Conservation (phyloP, 352 stramenopile species). For the Globisporangium rhizosaccharum region DNA sequence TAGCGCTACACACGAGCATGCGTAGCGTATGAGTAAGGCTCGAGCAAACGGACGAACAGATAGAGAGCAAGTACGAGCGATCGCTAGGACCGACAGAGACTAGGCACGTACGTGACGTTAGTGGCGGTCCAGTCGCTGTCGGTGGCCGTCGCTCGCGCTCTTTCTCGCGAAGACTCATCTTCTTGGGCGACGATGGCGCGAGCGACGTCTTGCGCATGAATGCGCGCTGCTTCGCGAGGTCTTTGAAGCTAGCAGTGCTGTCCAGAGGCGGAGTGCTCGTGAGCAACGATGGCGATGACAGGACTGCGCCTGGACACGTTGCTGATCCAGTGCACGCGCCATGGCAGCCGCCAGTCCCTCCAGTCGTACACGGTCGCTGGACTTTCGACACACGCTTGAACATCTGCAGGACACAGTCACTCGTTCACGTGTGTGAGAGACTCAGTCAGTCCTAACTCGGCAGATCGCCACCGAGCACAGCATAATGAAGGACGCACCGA, state of each 20-base stretch:
- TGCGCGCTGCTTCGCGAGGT: conserved; percentile 55
- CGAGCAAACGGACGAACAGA: background rate
- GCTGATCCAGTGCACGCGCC: background rate
- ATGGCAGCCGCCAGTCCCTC: conserved; percentile 4
- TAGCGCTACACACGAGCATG: conserved; percentile 2
- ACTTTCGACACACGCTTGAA: conserved; percentile 12
- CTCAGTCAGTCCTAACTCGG: background rate
- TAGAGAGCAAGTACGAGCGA: background rate
- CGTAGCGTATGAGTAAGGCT: background rate
- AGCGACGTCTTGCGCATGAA: conserved; percentile 47
- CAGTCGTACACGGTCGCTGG: conserved; percentile 10
- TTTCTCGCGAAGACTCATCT: conserved; percentile 10
- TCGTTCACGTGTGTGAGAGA: background rate
- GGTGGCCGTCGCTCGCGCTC: conserved; percentile 4
- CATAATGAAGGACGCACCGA: conserved; percentile 3
- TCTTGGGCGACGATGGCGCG: conserved; percentile 20
- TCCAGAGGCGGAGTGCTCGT: background rate
- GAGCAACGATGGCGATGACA: background rate
- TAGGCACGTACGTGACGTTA: conserved; percentile 8
- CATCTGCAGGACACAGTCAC: background rate
- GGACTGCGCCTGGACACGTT: background rate
- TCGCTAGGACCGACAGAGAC: background rate
- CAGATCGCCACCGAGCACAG: background rate
- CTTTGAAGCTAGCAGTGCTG: conserved; percentile 21
- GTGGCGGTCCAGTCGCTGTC: conserved; percentile 2